Conservation (phyloP, 2,329 filamentous ascomycete genomes). For the Cladosporium sp. region DNA sequence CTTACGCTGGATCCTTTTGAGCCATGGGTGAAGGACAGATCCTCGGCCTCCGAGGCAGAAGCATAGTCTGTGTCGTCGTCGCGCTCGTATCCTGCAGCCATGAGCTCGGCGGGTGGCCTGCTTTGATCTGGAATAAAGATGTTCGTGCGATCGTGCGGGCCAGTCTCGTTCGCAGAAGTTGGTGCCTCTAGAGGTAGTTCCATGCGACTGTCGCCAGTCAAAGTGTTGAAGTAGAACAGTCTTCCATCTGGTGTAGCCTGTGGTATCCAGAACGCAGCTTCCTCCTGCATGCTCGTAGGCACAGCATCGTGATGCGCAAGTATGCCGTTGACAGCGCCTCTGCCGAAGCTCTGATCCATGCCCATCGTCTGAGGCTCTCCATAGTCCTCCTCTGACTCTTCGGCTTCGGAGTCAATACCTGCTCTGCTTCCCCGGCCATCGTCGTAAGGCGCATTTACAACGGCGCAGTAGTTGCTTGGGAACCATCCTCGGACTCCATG, state of each 20-base stretch:
- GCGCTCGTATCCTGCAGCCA: conserved; percentile 77
- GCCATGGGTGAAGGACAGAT: conserved; percentile 68
- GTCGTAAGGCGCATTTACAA: conserved; percentile 76
- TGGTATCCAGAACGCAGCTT: conserved; percentile 97
- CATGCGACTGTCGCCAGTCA: conserved; percentile 92
- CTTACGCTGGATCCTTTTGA: conserved; percentile 70
- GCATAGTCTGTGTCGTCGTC: conserved; percentile 92
- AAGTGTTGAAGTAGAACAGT: conserved; percentile 96
- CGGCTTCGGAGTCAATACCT: conserved; percentile 37
- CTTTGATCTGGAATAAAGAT: conserved; percentile 87
- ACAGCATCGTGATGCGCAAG: conserved; percentile 60
- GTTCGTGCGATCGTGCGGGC: conserved; percentile 85
- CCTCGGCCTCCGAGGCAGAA: conserved; percentile 80
- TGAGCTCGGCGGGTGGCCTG: conserved; percentile 83
- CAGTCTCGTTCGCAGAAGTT: conserved; percentile 73
- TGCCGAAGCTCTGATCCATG: conserved; percentile 41
- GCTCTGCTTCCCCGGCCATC: conserved; percentile 62
- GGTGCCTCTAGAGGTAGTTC: conserved; percentile 93
- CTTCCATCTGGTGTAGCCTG: conserved; percentile 92
- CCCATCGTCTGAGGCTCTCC: conserved; percentile 51
- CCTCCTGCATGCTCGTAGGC: conserved; percentile 67
- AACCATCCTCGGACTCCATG: conserved; percentile 98
- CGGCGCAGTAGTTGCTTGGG: conserved; percentile 95
- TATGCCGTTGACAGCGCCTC: conserved; percentile 51
- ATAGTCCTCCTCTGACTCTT: conserved; percentile 66